phyloP scores from a whole-genome alignment of 352 stramenopile genomes.

The Phytopythium boreale region DNA sequence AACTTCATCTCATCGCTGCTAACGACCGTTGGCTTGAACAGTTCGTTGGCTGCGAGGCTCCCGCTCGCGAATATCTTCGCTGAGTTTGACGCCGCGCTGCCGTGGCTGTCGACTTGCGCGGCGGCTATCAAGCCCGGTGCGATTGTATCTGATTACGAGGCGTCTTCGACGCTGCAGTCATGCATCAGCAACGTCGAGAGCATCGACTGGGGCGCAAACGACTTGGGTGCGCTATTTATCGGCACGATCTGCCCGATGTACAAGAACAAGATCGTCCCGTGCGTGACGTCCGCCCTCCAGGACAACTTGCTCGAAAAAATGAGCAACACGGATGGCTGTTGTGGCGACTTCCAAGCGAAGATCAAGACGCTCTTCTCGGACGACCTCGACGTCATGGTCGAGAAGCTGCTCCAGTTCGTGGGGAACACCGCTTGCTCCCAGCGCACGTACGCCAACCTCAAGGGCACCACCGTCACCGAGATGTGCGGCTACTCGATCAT shows the following conservation, averaged over 20 bases:
- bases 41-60: not conserved
- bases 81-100: slow-evolving; percentile 21
- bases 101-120: slow-evolving; percentile 40
- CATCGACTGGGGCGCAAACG: slow-evolving; percentile 1
- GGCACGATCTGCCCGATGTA: slow-evolving; percentile 22
- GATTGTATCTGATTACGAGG: slow-evolving; percentile 11
- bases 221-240: slow-evolving; percentile 10
- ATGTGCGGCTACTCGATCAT: slow-evolving; percentile 30
- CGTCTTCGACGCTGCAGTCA: slow-evolving; percentile 15
- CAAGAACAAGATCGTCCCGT: slow-evolving; percentile 30
- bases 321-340: slow-evolving; percentile 26
- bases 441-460: slow-evolving; percentile 32
- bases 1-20: not conserved
- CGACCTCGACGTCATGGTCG: slow-evolving; percentile 25
- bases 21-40: not conserved
- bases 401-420: slow-evolving; percentile 20
- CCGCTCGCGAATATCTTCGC: slow-evolving; percentile 12
- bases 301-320: slow-evolving; percentile 28
- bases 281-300: slow-evolving; percentile 18
- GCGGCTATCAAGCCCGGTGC: slow-evolving; percentile 30
- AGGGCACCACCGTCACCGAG: slow-evolving; percentile 18
- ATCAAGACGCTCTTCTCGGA: slow-evolving; percentile 34
- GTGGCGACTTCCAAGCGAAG: slow-evolving; percentile 30
- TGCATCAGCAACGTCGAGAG: slow-evolving; percentile 25
- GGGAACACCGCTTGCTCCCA: slow-evolving; percentile 30